phyloP scores from a whole-genome alignment of 768 basidiomycete genomes.

The Russula abietina region DNA sequence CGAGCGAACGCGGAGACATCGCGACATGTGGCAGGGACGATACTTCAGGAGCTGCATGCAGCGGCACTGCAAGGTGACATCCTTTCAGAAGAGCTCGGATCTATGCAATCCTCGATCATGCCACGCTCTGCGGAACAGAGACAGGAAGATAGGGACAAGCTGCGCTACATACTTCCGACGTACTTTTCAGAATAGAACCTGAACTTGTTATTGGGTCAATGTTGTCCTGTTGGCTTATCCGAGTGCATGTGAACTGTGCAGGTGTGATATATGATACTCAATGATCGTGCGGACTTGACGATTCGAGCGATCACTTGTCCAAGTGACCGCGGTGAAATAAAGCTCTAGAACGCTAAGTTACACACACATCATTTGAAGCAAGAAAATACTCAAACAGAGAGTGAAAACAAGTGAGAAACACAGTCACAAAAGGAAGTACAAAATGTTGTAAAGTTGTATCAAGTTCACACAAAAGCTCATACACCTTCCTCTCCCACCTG shows the following conservation, averaged over 20 bases:
- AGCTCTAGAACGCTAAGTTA: no score
- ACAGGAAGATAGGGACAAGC: conserved; percentile 57
- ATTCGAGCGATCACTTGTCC: no score
- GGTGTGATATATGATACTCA: no score
- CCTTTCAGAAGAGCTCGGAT: conserved; percentile 64
- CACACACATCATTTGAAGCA: background rate
- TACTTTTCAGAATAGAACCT: conserved; percentile 46
- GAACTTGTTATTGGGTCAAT: no score
- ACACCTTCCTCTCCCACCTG: conserved; percentile 17
- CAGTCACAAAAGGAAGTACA: conserved; percentile 1
- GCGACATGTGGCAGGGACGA: conserved; percentile 61
- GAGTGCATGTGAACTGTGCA: no score
- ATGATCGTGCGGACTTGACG: no score
- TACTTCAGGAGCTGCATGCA: conserved; percentile 65
- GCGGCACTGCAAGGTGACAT: conserved; percentile 49
- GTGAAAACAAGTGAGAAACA: background rate
- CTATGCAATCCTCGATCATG: conserved; percentile 86
- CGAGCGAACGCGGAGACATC: conserved; percentile 82
- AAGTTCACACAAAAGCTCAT: background rate
- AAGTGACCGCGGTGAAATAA: background rate
- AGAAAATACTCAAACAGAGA: conserved; percentile 5
- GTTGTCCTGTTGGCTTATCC: background rate
- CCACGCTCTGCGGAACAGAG: conserved; percentile 51
- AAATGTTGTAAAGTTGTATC: background rate
- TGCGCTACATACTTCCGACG: conserved; percentile 70